Evolutionary conservation across 2,329 filamentous ascomycete genomes (phyloP).

Genomic region (Diaporthe velutina): DNA sequence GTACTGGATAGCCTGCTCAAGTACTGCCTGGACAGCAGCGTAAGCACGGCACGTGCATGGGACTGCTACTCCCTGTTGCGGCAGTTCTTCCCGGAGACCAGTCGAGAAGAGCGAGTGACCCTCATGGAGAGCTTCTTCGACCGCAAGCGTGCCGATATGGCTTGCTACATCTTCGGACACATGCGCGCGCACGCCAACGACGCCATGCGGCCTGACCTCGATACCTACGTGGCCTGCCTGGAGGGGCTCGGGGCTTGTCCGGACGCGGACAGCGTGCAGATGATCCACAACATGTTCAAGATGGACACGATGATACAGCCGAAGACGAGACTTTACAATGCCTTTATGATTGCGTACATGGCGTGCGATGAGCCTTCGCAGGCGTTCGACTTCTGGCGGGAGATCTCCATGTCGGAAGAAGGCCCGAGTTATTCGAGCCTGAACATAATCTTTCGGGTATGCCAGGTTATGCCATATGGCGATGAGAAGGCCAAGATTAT

Average conservation of each 20-base stretch:
- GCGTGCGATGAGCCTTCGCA: conserved; percentile 74
- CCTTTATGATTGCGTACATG: conserved; percentile 88
- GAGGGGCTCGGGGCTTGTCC: conserved; percentile 76
- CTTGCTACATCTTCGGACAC: conserved; percentile 87
- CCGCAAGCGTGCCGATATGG: conserved; percentile 85
- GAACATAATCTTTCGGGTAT: conserved; percentile 83
- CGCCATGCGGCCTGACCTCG: conserved; percentile 74
- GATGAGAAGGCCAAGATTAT: conserved; percentile 73
- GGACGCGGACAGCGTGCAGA: conserved; percentile 75
- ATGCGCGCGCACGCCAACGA: conserved; percentile 84
- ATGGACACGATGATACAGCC: conserved; percentile 86
- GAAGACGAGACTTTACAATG: conserved; percentile 82
- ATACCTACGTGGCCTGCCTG: conserved; percentile 84
- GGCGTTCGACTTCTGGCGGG: conserved; percentile 84
- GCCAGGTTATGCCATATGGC: conserved; percentile 72
- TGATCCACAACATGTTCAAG: conserved; percentile 94
- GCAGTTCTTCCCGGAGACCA: conserved; percentile 75
- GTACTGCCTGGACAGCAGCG: conserved; percentile 75
- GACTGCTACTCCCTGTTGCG: conserved; percentile 75
- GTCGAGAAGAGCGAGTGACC: conserved; percentile 72
- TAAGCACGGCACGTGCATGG: conserved; percentile 75
- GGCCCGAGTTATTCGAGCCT: conserved; percentile 88
- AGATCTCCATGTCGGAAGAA: conserved; percentile 86
- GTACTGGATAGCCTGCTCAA: conserved; percentile 76
- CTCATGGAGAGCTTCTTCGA: conserved; percentile 88